A percentile compares a stretch with the other conserved stretches of the same genome.
These are phyloP conservation scores for Monilinia polystroma DNA, from an alignment of 2,329 filamentous ascomycete genomes.

Conservation along the genomic window DNA sequence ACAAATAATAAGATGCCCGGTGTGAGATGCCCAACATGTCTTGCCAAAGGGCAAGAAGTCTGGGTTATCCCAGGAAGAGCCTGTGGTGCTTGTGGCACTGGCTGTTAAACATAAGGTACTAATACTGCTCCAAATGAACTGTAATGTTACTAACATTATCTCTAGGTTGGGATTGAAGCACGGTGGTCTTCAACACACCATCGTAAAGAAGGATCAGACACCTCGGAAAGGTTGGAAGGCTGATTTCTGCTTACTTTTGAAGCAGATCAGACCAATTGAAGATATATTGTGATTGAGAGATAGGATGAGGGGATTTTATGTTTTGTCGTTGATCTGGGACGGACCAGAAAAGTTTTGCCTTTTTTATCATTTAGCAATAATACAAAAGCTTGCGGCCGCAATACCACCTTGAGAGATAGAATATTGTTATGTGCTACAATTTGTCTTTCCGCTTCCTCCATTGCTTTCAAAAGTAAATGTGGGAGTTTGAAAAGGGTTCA, in stretches of 20 bases:
- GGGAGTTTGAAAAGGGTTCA: neutral
- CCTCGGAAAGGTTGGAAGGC: neutral
- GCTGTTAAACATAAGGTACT: conserved; percentile 7
- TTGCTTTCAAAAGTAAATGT: neutral
- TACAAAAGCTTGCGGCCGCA: neutral
- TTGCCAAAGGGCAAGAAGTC: conserved; percentile 50
- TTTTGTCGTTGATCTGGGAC: neutral
- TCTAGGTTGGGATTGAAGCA: neutral
- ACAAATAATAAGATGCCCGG: conserved; percentile 46
- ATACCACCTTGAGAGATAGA: neutral
- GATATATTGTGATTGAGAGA: neutral
- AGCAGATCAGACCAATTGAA: neutral
- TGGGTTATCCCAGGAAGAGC: conserved; percentile 56
- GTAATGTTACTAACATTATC: conserved; percentile 2
- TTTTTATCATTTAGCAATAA: conserved; percentile 12
- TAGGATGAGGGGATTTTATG: neutral
- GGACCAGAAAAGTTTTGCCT: neutral
- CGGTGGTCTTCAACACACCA: neutral
- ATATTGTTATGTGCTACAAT: neutral
- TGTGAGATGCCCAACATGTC: conserved; percentile 53
- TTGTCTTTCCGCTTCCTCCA: neutral
- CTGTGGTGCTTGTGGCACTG: conserved; percentile 39
- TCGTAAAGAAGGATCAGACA: neutral
- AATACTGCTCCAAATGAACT: neutral
- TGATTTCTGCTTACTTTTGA: neutral